Base-by-base conservation (phyloP, 495 filamentous ascomycete genomes). In the Trichocladium antarcticum region DNA sequence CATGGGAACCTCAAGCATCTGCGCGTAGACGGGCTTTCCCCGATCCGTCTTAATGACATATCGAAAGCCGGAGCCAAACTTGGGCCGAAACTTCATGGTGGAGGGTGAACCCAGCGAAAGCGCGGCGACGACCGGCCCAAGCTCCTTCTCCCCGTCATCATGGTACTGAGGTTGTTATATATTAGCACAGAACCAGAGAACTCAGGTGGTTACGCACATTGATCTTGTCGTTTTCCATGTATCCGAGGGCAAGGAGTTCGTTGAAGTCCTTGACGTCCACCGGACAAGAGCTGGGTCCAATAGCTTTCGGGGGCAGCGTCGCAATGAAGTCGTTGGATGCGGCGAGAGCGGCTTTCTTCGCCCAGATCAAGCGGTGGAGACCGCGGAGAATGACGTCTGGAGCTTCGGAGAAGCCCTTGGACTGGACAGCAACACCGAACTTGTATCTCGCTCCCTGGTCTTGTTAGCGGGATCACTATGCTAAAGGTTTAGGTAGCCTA, bases 381-480 rank as follows among this genome's bases (percentile, higher is more conserved):
- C 75, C 73, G 17, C 69, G 69, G 20, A 77, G 67, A 5, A 94
- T 70, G 0, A 70, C 66, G 6, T 62, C 49, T 0, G 78, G 77
- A 0, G 85, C 82, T 14, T 81, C 72, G 3, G 65, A 56, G 47
- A 94, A 89, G 2, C 67, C 68, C 37, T 63, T 77, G 0, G 82
- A 83, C 9, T 79, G 66, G 3, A 86, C 80, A 6, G 74, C 65
- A 1, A 87, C 84, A 11, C 85, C 75, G 53, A 82, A 94, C 52
- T 93, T 89, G 59, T 95, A 94, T 0, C 81, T 82, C 43, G 85
- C 83, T 0, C 88, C 88, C 80, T 88, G 53, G 24, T 50, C 17
- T n/a, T 44, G 20, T 45, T 59, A 31, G 63, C 50, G 29, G 12
- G 31, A 11, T 14, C 9, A 14, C 31, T 36, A 43, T 2, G 28